These are phyloP conservation scores for Apiotrichum gracile DNA, from an alignment of 1,284 basidiomycete species.

Conservation along the genomic window DNA sequence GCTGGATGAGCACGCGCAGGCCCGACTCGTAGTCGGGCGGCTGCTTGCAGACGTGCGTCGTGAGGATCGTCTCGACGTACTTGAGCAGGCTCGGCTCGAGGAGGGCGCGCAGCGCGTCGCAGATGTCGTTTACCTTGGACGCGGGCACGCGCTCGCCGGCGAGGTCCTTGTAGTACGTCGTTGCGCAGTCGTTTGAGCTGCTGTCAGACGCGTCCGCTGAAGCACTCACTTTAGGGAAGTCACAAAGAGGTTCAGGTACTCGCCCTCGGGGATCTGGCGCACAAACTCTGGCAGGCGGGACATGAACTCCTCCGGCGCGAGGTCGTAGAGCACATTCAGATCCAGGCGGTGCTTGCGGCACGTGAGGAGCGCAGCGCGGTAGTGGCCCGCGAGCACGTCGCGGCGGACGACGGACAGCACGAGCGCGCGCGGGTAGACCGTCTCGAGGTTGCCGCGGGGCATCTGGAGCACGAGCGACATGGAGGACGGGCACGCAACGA, in stretches of 20 bases:
- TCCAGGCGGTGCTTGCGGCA: slow-evolving; percentile 93
- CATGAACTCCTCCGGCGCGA: slow-evolving; percentile 66
- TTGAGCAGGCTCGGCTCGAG: slow-evolving; percentile 68
- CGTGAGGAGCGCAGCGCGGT: slow-evolving; percentile 78
- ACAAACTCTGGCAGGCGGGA: slow-evolving; percentile 62
- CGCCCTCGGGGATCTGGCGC: slow-evolving; percentile 79
- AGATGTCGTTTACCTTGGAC: slow-evolving; percentile 62
- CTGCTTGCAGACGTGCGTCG: slow-evolving; percentile 83
- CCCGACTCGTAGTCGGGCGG: slow-evolving; percentile 89
- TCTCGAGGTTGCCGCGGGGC: slow-evolving; percentile 96
- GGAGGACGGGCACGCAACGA: slow-evolving; percentile 72
- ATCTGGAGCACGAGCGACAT: slow-evolving; percentile 94
- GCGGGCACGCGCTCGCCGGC: slow-evolving; percentile 14
- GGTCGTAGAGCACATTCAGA: slow-evolving; percentile 78
- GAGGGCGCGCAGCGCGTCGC: slow-evolving; percentile 68
- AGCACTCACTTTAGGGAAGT: slow-evolving; percentile 68
- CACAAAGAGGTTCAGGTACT: slow-evolving; percentile 89
- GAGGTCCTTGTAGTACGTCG: slow-evolving; percentile 26
- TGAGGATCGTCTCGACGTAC: slow-evolving; percentile 87
- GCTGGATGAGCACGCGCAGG: slow-evolving; percentile 65
- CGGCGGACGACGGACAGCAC: slow-evolving; percentile 74
- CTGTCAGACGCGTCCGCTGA: slow-evolving; percentile 1
- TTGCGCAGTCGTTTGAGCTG: slow-evolving; percentile 24
- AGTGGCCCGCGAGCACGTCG: slow-evolving; percentile 63
- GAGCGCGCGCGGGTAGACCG: slow-evolving; percentile 84